Percentiles rank a stretch among this genome's conserved stretches.
These are phyloP conservation scores for Mucor sp. DNA, from an alignment of 371 early-diverging fungal genomes.

Conservation along the genomic window DNA sequence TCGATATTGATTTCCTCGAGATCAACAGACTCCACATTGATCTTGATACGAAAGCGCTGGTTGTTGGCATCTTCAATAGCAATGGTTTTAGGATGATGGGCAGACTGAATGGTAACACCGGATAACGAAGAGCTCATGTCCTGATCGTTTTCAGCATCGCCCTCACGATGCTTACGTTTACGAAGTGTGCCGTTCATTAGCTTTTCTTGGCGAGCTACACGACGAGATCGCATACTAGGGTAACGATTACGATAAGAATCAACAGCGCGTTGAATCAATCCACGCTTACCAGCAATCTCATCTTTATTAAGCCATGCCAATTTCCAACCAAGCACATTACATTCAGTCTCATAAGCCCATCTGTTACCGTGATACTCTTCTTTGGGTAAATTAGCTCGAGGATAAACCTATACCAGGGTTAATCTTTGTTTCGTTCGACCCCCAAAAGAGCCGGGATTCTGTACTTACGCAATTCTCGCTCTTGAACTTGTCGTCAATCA, in stretches of 20 bases:
- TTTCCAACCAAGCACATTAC: slow-evolving; percentile 90
- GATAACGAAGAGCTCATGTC: slow-evolving; percentile 9
- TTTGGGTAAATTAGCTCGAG: slow-evolving; percentile 70
- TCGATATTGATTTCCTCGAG: slow-evolving; percentile 44
- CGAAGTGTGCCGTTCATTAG: slow-evolving; percentile 55
- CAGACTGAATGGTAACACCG: slow-evolving; percentile 12
- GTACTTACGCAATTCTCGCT: slow-evolving; percentile 74
- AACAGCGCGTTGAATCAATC: slow-evolving; percentile 94
- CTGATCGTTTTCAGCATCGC: slow-evolving; percentile 17
- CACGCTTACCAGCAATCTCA: slow-evolving; percentile 84
- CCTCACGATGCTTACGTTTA: slow-evolving; percentile 46
- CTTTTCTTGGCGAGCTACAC: slow-evolving; percentile 85
- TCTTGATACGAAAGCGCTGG: slow-evolving; percentile 41
- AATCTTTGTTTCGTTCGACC: not conserved
- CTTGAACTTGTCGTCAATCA: slow-evolving; percentile 74
- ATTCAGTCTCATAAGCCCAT: slow-evolving; percentile 92
- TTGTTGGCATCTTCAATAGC: slow-evolving; percentile 31
- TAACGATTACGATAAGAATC: slow-evolving; percentile 91
- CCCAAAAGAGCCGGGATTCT: not conserved
- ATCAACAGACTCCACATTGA: slow-evolving; percentile 43
- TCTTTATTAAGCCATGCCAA: slow-evolving; percentile 85
- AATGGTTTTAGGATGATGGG: slow-evolving; percentile 38
- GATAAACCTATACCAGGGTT: slow-evolving; percentile 39
- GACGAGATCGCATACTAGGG: slow-evolving; percentile 78
- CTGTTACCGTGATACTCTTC: slow-evolving; percentile 85